Evolutionary conservation across 2,329 filamentous ascomycete genomes (phyloP).

Genomic region (Didymella glomerata): DNA sequence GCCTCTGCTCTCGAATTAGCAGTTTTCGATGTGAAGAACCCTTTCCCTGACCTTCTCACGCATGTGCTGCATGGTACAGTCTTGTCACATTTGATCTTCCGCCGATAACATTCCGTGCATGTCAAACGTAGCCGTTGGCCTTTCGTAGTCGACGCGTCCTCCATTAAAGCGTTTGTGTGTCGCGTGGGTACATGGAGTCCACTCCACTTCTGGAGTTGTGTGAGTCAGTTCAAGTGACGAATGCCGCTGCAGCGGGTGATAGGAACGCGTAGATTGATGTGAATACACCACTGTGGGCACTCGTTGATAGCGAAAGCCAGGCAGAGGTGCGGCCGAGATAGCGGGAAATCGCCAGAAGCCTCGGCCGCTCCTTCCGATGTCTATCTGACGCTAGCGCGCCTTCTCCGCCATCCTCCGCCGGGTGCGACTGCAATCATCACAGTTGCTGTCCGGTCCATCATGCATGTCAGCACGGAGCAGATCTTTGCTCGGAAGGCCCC

Average conservation of each 20-base stretch:
- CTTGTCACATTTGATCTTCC: constrained; percentile 54
- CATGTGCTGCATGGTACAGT: constrained; percentile 54
- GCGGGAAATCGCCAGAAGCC: background rate
- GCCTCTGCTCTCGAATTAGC: background rate
- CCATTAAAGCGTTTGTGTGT: constrained; percentile 11
- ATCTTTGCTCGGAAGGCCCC: background rate
- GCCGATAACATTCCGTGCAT: constrained; percentile 43
- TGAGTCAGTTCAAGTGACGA: background rate
- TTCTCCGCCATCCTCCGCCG: constrained; percentile 2
- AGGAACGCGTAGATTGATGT: background rate
- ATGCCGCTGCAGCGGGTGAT: background rate
- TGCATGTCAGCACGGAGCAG: background rate
- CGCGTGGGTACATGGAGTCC: background rate
- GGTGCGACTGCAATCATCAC: background rate
- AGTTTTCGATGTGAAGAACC: background rate
- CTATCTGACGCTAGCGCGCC: constrained; percentile 2
- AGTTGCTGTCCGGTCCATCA: background rate
- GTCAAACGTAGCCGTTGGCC: constrained; percentile 33
- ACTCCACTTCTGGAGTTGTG: background rate
- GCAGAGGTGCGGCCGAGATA: background rate
- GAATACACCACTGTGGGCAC: background rate
- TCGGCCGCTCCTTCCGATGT: constrained; percentile 1
- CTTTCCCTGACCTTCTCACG: constrained; percentile 36
- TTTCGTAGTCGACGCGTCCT: constrained; percentile 17
- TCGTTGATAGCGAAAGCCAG: background rate